Evolutionary conservation across 805 yeast species (phyloP), one percentile per base, ranked within the genome.

Genomic region (Isabelozyma gotoi): DNA sequence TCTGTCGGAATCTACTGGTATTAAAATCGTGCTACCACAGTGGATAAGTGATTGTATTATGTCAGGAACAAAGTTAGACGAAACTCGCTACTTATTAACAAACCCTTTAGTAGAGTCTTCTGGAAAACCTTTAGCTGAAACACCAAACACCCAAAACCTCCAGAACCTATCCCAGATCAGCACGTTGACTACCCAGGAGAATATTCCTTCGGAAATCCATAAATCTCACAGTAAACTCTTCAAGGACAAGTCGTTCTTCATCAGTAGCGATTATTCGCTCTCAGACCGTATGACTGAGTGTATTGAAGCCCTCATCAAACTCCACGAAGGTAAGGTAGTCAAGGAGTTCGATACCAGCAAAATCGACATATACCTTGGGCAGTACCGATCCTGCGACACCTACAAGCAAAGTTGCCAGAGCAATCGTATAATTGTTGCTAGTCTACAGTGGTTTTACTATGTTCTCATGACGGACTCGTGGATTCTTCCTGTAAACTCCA

Each of bases 41-140:
- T 92, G 96, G 97, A 63, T 91, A 11, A 82, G 83, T 40, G 85
- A 79, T 45, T 84, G 91, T 56, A 68, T 87, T 47, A 78, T 76
- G 42, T 57, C 73, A 32, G 71, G 81, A 19, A 59, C 70, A 37
- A 72, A 64, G 40, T 60, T 85, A 8, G 77, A 77, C 41, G 91
- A 80, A 41, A 45, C 57, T 0, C 76, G 77, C 1, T 87, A 84
- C 56, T 51, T 76, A 14, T 59, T 84, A n/a, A 70, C 74, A 33
- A 61, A 44, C 34, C 55, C 52, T 41, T 8, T 20, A 3, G 31
- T 36, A 10, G 14, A 20, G 5, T 11, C 29, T 7, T 19, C 39
- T 8, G 39, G 39, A 18, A 36, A 36, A 19, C 39, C 39, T 19
- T 11, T 14, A 8, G 29, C 29, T 3, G 29, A 32, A 4, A n/a